These are phyloP conservation scores for Heliocybe sulcata DNA, from an alignment of 1,284 basidiomycete species.

Conservation along the genomic window DNA sequence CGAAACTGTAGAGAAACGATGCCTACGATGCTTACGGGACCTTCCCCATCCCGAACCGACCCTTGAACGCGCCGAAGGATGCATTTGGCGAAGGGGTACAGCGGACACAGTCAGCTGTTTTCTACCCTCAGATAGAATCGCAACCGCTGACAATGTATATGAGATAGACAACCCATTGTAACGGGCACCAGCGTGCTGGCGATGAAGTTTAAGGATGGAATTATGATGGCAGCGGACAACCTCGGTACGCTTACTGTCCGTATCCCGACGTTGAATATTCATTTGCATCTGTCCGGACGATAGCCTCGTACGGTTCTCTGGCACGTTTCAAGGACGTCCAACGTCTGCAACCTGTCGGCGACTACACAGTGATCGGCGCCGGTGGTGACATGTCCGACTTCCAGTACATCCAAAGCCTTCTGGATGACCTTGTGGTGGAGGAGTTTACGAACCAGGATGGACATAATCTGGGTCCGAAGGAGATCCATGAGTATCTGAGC, in stretches of 20 bases:
- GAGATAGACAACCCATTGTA: constrained; percentile 81
- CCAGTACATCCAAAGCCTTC: constrained; percentile 82
- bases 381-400: constrained; percentile 98
- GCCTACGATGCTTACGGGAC: constrained; percentile 66
- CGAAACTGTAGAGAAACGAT: constrained; percentile 55
- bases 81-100: constrained; percentile 61
- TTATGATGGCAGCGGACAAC: constrained; percentile 99
- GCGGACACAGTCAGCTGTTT: constrained; percentile 61
- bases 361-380: constrained; percentile 84
- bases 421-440: constrained; percentile 69
- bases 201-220: constrained; percentile 91
- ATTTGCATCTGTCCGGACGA: not conserved
- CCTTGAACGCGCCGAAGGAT: constrained; percentile 42
- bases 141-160: not conserved
- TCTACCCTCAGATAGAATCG: not conserved
- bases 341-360: constrained; percentile 81
- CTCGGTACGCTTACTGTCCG: constrained; percentile 54
- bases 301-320: constrained; percentile 95
- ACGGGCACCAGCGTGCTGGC: constrained; percentile 96
- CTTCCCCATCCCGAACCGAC: constrained; percentile 60
- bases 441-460: constrained; percentile 82
- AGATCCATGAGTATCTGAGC: constrained; percentile 92
- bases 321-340: constrained; percentile 95
- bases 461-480: constrained; percentile 79
- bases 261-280: constrained; percentile 1